A percentile compares a stretch with the other conserved stretches of the same genome.
Conservation (phyloP, 331 rosid genomes). For the Erythrophleum ivorense region DNA sequence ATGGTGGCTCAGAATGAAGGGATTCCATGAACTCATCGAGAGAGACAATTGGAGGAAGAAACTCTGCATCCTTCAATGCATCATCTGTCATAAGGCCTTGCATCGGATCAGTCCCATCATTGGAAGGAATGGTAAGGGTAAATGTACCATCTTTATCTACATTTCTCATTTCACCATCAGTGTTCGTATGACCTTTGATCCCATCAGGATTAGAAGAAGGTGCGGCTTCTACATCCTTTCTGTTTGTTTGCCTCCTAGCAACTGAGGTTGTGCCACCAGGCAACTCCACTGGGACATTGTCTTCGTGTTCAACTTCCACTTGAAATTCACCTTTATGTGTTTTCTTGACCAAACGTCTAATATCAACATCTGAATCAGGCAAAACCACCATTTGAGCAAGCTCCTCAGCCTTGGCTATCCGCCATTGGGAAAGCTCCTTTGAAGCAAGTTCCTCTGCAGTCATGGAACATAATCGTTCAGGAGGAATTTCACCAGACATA, state of each 20-base stretch:
- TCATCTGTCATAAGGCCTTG: conserved; percentile 89
- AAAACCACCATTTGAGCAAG: conserved; percentile 94
- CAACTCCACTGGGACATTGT: conserved; percentile 56
- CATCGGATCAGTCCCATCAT: conserved; percentile 66
- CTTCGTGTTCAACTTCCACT: conserved; percentile 91
- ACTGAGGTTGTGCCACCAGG: conserved; percentile 60
- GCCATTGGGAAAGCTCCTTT: conserved; percentile 96
- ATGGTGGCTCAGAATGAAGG: conserved; percentile 80
- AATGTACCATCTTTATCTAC: conserved; percentile 45
- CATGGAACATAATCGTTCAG: conserved; percentile 88
- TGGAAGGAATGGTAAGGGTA: conserved; percentile 70
- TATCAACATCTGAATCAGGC: conserved; percentile 85
- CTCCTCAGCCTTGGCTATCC: conserved; percentile 99
- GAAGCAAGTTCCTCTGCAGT: conserved; percentile 99
- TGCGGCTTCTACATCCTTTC: conserved; percentile 47
- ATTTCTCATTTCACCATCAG: conserved; percentile 49
- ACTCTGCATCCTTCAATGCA: conserved; percentile 73
- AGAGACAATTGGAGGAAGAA: conserved; percentile 86
- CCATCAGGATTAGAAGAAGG: conserved; percentile 46
- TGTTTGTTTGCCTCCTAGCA: conserved; percentile 46
- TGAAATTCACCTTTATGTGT: conserved; percentile 97
- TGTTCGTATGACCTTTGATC: conserved; percentile 39
- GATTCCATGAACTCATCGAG: conserved; percentile 97
- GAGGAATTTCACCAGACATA: conserved; percentile 86
- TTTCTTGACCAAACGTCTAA: conserved; percentile 88